A percentile compares a stretch with the other conserved stretches of the same genome.
Conservation (phyloP, 2,329 filamentous ascomycete genomes). For the Claviceps pusilla region DNA sequence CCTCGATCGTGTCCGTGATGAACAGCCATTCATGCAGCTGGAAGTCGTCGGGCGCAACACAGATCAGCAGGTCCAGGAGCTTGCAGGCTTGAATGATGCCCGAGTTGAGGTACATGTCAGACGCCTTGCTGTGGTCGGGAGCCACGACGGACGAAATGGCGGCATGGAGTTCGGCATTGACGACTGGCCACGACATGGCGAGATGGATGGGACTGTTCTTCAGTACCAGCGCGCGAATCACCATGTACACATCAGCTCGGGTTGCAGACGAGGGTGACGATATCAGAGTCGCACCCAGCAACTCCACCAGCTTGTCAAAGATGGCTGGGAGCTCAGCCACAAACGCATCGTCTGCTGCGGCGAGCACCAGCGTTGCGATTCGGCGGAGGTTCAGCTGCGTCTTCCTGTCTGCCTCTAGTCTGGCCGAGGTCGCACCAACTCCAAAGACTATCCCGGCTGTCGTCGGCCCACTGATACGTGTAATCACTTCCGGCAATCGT, state of each 20-base stretch:
- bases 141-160: slow-evolving; percentile 62
- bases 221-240: slow-evolving; percentile 67
- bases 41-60: slow-evolving; percentile 83
- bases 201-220: slow-evolving; percentile 68
- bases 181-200: slow-evolving; percentile 73
- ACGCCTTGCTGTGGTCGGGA: slow-evolving; percentile 44
- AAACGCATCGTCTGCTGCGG: slow-evolving; percentile 64
- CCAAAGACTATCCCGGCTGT: slow-evolving; percentile 96
- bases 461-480: slow-evolving; percentile 66
- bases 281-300: slow-evolving; percentile 66
- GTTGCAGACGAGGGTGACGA: slow-evolving; percentile 87
- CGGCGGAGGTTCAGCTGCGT: slow-evolving; percentile 81
- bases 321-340: slow-evolving; percentile 59
- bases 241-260: slow-evolving; percentile 76
- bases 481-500: slow-evolving; percentile 64
- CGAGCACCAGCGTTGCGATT: slow-evolving; percentile 64
- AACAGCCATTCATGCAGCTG: slow-evolving; percentile 98
- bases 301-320: slow-evolving; percentile 72
- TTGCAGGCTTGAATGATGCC: slow-evolving; percentile 86
- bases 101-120: slow-evolving; percentile 61
- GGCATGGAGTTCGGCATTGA: slow-evolving; percentile 72
- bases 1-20: slow-evolving; percentile 90
- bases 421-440: slow-evolving; percentile 85
- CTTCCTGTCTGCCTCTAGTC: slow-evolving; percentile 86
- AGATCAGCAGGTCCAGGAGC: slow-evolving; percentile 74